Conservation (phyloP, 2,329 filamentous ascomycete genomes). For the Fusarium torreyae region DNA sequence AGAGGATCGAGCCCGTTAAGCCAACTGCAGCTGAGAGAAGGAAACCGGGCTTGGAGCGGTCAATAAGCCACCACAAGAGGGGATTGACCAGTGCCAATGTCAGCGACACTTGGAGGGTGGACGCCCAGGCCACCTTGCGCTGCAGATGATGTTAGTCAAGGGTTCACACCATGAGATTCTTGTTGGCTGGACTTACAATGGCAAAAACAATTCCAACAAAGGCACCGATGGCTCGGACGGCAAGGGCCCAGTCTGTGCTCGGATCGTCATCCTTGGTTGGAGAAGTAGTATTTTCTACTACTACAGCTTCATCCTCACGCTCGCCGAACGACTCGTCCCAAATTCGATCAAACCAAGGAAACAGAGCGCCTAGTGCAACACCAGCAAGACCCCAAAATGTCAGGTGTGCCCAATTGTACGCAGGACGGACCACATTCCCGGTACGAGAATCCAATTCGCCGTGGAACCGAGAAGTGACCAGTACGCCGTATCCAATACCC, state of each 20-base stretch:
- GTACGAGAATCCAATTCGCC: constrained; percentile 74
- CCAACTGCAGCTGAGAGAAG: constrained; percentile 83
- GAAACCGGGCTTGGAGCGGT: constrained; percentile 89
- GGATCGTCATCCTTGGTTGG: constrained; percentile 54
- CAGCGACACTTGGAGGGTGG: constrained; percentile 91
- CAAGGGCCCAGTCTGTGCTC: constrained; percentile 80
- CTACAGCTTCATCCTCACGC: constrained; percentile 51
- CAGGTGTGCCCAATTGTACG: constrained; percentile 76
- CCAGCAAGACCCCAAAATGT: constrained; percentile 86
- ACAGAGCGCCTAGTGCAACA: constrained; percentile 80
- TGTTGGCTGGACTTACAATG: constrained; percentile 75
- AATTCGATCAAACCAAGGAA: constrained; percentile 87
- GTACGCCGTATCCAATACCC: constrained; percentile 85
- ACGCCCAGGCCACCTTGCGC: constrained; percentile 94
- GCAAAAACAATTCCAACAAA: constrained; percentile 75
- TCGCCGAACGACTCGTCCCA: constrained; percentile 72
- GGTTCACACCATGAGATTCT: neutral
- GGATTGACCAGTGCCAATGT: constrained; percentile 93
- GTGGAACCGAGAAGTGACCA: constrained; percentile 83
- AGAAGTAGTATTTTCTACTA: constrained; percentile 49
- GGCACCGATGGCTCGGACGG: constrained; percentile 71
- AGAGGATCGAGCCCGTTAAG: constrained; percentile 78
- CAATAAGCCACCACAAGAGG: constrained; percentile 95
- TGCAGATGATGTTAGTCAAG: constrained; percentile 56
- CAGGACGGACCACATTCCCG: constrained; percentile 59